Conservation (phyloP, 345 rosid species). For the Sonneratia alba region DNA sequence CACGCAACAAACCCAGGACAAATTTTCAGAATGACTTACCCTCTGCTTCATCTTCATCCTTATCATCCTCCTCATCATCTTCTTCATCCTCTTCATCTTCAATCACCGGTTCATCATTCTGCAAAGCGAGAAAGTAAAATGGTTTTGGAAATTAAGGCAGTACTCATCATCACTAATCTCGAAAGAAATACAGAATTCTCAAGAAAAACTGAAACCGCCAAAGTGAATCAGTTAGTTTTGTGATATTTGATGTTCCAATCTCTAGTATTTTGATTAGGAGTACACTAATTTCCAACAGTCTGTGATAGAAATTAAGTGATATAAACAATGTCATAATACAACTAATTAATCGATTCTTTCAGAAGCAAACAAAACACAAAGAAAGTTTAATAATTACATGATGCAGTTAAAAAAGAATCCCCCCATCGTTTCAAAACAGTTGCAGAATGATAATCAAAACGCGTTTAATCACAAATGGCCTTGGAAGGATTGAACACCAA, state of each 20-base stretch:
- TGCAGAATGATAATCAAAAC: background rate
- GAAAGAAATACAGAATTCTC: background rate
- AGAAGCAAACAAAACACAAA: background rate
- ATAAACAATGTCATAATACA: background rate
- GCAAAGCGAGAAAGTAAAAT: background rate
- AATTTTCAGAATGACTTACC: conserved; percentile 15
- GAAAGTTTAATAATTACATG: background rate
- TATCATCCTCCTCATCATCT: conserved; percentile 55
- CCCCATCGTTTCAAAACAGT: too few relatives aligned
- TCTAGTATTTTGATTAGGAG: background rate
- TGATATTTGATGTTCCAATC: background rate
- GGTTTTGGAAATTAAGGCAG: background rate
- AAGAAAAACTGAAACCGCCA: background rate
- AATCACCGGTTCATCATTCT: conserved; percentile 56
- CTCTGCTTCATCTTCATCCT: conserved; percentile 50
- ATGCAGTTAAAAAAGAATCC: too few relatives aligned
- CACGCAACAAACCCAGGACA: background rate
- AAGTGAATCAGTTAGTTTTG: background rate
- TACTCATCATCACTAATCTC: background rate
- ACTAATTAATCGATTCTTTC: background rate
- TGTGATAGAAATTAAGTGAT: background rate
- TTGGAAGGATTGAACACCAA: background rate
- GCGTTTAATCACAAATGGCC: background rate
- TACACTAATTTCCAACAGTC: background rate
- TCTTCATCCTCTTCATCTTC: conserved; percentile 72